A percentile compares a stretch with the other conserved stretches of the same genome.
Evolutionary conservation across 768 basidiomycete genomes (phyloP).

Genomic region (Tulasnella sp.): DNA sequence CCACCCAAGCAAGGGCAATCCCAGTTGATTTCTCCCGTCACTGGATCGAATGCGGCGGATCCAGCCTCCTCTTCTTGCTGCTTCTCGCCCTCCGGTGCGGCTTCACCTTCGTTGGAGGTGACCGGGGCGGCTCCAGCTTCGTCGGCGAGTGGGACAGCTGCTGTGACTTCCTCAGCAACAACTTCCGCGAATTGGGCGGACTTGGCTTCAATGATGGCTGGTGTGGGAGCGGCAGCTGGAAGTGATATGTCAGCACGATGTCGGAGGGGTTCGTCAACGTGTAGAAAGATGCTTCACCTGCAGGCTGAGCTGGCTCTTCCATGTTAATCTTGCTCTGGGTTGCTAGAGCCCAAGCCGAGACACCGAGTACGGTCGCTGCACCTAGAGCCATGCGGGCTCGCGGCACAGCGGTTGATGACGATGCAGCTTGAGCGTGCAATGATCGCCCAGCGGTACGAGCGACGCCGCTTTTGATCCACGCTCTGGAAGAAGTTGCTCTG

Average conservation of each 20-base stretch:
- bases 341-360: not conserved
- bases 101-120: not conserved
- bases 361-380: not conserved
- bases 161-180: not conserved
- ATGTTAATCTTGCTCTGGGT: not conserved
- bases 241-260: not conserved
- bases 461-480: not conserved
- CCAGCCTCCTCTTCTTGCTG: constrained; percentile 19
- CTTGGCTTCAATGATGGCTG: constrained; percentile 10
- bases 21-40: constrained; percentile 99
- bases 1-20: constrained; percentile 98
- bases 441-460: not conserved
- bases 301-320: not conserved
- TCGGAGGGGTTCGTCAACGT: not conserved
- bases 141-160: not conserved
- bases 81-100: not conserved
- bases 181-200: constrained; percentile 2
- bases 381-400: not conserved
- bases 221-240: not conserved
- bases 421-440: not conserved
- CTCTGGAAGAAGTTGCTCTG: not conserved
- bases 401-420: not conserved
- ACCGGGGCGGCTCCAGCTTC: not conserved
- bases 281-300: not conserved
- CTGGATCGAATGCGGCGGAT: constrained; percentile 78